Percentiles rank a stretch among this genome's conserved stretches.
These are phyloP conservation scores for Globisporangium parvum DNA, from an alignment of 352 stramenopile species.

Conservation along the genomic window DNA sequence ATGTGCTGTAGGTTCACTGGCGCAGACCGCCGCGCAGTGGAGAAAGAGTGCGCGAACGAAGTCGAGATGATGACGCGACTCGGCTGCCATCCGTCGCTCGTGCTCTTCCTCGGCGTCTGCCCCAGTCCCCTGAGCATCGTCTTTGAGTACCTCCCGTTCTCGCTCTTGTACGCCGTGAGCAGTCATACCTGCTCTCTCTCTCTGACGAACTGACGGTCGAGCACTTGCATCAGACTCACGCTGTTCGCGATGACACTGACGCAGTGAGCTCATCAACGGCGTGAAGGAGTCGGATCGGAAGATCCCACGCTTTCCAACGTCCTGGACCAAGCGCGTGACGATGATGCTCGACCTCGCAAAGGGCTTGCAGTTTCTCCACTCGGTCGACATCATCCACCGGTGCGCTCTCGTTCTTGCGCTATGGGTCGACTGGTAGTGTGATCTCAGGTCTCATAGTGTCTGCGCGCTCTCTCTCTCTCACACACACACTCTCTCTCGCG, in stretches of 20 bases:
- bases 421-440: neutral
- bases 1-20: conserved; percentile 40
- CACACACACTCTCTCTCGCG: neutral
- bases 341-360: conserved; percentile 77
- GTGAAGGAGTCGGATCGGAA: conserved; percentile 44
- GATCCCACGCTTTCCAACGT: conserved; percentile 54
- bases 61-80: conserved; percentile 63
- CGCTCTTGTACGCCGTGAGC: conserved; percentile 51
- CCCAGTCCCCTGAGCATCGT: conserved; percentile 52
- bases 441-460: no score
- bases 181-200: neutral
- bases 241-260: neutral
- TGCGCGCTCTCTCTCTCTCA: neutral
- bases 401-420: conserved; percentile 10
- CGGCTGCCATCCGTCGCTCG: conserved; percentile 59
- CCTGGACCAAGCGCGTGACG: conserved; percentile 68
- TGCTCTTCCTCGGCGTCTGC: conserved; percentile 65
- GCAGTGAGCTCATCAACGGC: conserved; percentile 71
- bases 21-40: conserved; percentile 30
- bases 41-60: conserved; percentile 76
- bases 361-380: conserved; percentile 71
- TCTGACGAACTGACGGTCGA: neutral
- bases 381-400: conserved; percentile 78
- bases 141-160: conserved; percentile 75
- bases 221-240: neutral